Conservation (phyloP, 805 yeast species). For the Pichia phayaonensis region DNA sequence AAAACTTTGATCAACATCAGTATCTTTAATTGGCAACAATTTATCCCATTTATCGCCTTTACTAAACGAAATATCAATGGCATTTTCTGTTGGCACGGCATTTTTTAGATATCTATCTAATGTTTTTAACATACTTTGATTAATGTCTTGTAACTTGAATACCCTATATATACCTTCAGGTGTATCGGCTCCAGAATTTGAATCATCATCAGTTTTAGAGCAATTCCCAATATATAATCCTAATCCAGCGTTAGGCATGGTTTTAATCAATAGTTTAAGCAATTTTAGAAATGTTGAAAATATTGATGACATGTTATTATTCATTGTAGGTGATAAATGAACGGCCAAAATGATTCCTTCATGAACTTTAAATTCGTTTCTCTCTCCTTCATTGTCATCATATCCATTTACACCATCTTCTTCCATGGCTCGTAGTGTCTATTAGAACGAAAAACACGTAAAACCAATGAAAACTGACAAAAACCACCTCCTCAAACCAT, state of each 20-base stretch:
- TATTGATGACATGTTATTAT: constrained; percentile 32
- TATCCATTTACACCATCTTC: neutral
- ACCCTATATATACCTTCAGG: constrained; percentile 39
- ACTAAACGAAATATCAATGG: constrained; percentile 3
- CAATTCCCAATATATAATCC: constrained; percentile 64
- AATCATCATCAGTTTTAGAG: constrained; percentile 11
- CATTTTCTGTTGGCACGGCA: constrained; percentile 2
- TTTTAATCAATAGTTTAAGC: constrained; percentile 56
- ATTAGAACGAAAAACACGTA: neutral
- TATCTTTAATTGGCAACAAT: constrained; percentile 23
- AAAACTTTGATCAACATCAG: constrained; percentile 16
- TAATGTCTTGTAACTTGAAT: constrained; percentile 47
- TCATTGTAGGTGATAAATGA: constrained; percentile 47
- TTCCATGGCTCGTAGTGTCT: neutral
- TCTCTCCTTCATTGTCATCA: neutral
- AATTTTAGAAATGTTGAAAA: constrained; percentile 52
- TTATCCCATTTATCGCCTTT: constrained; percentile 13
- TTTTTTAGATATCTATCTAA: constrained; percentile 47
- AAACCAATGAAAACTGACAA: neutral
- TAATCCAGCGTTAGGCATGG: constrained; percentile 60
- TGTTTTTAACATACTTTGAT: constrained; percentile 47
- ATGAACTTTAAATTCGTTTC: constrained; percentile 38
- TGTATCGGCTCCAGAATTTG: constrained; percentile 10
- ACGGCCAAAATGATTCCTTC: constrained; percentile 61
- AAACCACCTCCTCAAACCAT: neutral